Base-by-base conservation (phyloP, 305 asterid species). In the Vinca major region DNA sequence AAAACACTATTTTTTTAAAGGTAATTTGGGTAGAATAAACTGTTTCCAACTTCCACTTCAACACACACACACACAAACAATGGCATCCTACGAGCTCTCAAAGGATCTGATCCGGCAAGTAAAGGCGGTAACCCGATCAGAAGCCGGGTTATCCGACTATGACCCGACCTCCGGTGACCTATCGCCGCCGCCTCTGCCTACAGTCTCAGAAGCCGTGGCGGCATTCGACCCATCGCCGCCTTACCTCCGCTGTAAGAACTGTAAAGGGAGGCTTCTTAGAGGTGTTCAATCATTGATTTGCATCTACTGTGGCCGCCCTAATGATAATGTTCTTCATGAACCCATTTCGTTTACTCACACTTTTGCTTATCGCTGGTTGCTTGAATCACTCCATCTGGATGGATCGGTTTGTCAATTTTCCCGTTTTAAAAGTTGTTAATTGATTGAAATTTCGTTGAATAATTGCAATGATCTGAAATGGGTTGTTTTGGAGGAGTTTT, bases 251-350 rank as follows among this genome's bases (percentile, higher is more conserved):
- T 92, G 97, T 81, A 68, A 74, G 37, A 83, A 77, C 73, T 92
- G 98, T 80, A 80, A 83, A 73, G 96, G 87, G 69, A 77, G 73
- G 68, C 95, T 92, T 66, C 88, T 90, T 19, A 82, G 97, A 82
- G 98, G 89, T 62, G 53, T 79, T 16, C 76, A 86, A 63, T 88
- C 98, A 2, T 72, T 86, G 53, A 69, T 88, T 70, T 92, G 98
- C 75, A 71, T 88, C 50, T 88, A 88, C 65, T 92, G 97, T 70
- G 96, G 95, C 51, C 87, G 81, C 66, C 74, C 65, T 54, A 77
- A 79, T 66, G 90, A 84, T 26, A 26, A 26, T 56, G 82, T 68
- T 65, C 81, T 67, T 51, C 89, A 86, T 1, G 89, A 77, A 4
- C 90, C 90, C 26, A 82, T 90, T 67, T 69, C 71, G 67, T 92